Evolutionary conservation across 306 rosid species (phyloP), one percentile per base, ranked within the genome.

Genomic region (Elaeagnus macrophylla): DNA sequence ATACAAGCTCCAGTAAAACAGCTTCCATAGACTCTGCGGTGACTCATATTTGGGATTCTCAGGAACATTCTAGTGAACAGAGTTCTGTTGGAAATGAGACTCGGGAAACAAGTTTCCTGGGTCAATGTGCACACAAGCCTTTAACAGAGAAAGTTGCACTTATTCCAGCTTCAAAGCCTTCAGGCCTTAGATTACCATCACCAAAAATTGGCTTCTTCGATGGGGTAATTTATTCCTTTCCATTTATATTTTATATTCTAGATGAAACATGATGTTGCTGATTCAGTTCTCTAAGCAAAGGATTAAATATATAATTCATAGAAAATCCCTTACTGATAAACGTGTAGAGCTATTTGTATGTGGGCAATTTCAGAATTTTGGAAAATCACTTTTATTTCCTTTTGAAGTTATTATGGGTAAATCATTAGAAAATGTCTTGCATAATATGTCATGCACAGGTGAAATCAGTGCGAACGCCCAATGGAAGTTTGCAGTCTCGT

Each of bases 181-280:
- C 95, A 0, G 95, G 95, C 61, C 78, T 87, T 59, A 82, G 94
- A 62, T 57, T 87, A 57, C 94, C 95, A 68, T 87, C 95, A 40
- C 95, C 95, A 44, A 87, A 87, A 67, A 87, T 83, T 74, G 97
- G 97, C 65, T 90, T 77, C 70, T 90, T 90, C 65, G 95, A 90
- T 74, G 97, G 95, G 88, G 97, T 90, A 60, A 58, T 88, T 72
- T 66, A 50, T 73, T 39, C 57, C 12, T 42, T 55, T 46, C 53
- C 66, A 9, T 60, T 2, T 46, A 32, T 61, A 40, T 13, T 45
- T 58, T 35, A 41, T 61, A 51, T 57, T 56, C 37, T 47, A 51
- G 48, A n/a, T 59, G 48, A 59, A 61, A 72, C 50, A 51, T 12
- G 8, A 62, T 56, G 52, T 53, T 68, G 36, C 49, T 48, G 13